These are phyloP conservation scores for Clathrus columnatus DNA, from an alignment of 768 basidiomycete species.

Conservation along the genomic window DNA sequence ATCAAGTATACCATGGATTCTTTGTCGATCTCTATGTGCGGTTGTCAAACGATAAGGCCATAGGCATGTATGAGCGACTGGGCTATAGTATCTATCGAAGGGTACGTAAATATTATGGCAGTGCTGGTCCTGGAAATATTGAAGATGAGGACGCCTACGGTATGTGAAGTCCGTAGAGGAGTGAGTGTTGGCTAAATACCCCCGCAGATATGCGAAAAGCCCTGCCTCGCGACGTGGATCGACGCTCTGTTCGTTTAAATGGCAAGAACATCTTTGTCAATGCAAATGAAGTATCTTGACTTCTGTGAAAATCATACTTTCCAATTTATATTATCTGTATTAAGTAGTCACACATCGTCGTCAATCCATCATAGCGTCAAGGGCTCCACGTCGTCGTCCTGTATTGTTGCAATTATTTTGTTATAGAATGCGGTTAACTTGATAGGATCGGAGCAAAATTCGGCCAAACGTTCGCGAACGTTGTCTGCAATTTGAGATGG, in stretches of 20 bases:
- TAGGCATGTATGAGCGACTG: constrained; percentile 84
- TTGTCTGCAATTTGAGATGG: constrained; percentile 53
- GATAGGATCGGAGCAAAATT: constrained; percentile 55
- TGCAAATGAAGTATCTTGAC: constrained; percentile 29
- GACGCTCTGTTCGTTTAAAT: constrained; percentile 27
- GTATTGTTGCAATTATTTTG: constrained; percentile 43
- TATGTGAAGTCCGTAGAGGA: constrained; percentile 31
- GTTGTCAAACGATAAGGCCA: constrained; percentile 76
- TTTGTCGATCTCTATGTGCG: constrained; percentile 97
- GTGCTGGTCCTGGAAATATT: constrained; percentile 65
- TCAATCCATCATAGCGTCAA: constrained; percentile 5
- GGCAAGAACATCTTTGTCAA: constrained; percentile 29
- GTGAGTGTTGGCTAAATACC: background rate
- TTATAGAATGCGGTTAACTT: constrained; percentile 62
- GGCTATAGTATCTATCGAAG: constrained; percentile 90
- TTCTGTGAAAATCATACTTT: background rate
- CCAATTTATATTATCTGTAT: background rate
- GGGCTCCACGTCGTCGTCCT: constrained; percentile 9
- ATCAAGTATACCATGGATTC: constrained; percentile 70
- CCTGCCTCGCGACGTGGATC: constrained; percentile 27
- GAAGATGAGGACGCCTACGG: constrained; percentile 91
- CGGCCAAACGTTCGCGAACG: constrained; percentile 48
- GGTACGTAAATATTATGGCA: constrained; percentile 85
- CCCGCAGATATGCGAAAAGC: constrained; percentile 37
- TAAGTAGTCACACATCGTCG: background rate